These are phyloP conservation scores for Cyclotella cryptica DNA, from an alignment of 108 stramenopile species.

Conservation along the genomic window DNA sequence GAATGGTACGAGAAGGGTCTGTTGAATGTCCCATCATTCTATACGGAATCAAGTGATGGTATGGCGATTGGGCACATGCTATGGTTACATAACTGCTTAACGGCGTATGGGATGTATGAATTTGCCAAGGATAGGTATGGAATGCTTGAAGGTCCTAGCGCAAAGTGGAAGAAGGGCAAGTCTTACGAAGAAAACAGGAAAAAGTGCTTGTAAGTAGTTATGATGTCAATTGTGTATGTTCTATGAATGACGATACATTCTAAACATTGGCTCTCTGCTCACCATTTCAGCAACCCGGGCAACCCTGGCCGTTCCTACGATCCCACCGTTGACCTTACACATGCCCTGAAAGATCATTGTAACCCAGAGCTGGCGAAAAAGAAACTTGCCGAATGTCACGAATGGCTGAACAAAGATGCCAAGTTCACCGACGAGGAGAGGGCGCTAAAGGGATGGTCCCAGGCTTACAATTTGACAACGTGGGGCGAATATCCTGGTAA, in stretches of 20 bases:
- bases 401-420: constrained; percentile 54
- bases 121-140: constrained; percentile 57
- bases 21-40: constrained; percentile 56
- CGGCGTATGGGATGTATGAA: constrained; percentile 67
- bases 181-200: constrained; percentile 56
- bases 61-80: constrained; percentile 62
- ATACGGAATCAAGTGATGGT: constrained; percentile 44
- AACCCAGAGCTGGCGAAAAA: constrained; percentile 47
- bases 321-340: constrained; percentile 41
- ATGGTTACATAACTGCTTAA: constrained; percentile 60
- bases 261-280: background rate
- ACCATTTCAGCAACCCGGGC: constrained; percentile 26
- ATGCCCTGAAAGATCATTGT: constrained; percentile 59
- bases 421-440: constrained; percentile 43
- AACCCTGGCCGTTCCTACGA: constrained; percentile 62
- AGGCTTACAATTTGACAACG: constrained; percentile 52
- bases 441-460: constrained; percentile 41
- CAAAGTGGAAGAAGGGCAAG: constrained; percentile 49
- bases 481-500: constrained; percentile 54
- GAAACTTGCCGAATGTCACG: constrained; percentile 52
- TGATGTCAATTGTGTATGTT: background rate
- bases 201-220: constrained; percentile 47
- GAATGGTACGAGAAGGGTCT: constrained; percentile 67
- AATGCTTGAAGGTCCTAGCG: constrained; percentile 13
- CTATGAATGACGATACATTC: background rate